phyloP scores from a whole-genome alignment of 2,329 filamentous ascomycete genomes.

The Claviceps citrina region DNA sequence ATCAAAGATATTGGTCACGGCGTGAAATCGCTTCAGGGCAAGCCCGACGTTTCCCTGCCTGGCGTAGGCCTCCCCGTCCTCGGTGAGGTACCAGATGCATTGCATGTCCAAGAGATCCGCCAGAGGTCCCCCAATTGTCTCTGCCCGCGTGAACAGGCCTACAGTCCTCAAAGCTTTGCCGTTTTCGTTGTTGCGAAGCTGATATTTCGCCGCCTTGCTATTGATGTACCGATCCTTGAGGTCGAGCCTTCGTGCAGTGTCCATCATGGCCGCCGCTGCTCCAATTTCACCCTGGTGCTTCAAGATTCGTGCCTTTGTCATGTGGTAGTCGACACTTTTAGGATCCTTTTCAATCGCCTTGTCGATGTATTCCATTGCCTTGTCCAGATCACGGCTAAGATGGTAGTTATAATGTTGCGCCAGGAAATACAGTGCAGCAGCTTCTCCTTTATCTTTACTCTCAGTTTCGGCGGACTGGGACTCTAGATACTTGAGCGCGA shows the following conservation, averaged over 20 bases:
- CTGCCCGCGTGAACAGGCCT: conserved; percentile 84
- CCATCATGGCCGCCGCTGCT: conserved; percentile 77
- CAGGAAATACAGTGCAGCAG: conserved; percentile 79
- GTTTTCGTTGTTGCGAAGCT: conserved; percentile 81
- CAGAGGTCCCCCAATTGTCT: conserved; percentile 73
- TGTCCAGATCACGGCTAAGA: conserved; percentile 66
- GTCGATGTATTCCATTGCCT: conserved; percentile 70
- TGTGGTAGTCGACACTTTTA: conserved; percentile 75
- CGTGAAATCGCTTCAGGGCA: conserved; percentile 81
- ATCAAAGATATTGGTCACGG: conserved; percentile 85
- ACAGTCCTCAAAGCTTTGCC: conserved; percentile 76
- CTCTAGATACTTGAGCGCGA: conserved; percentile 66
- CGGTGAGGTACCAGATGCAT: conserved; percentile 90
- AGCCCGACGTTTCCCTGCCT: conserved; percentile 70
- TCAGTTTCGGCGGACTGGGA: conserved; percentile 36
- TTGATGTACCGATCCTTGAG: conserved; percentile 94
- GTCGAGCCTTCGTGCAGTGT: conserved; percentile 70
- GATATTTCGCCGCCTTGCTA: conserved; percentile 94
- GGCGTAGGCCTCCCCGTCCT: conserved; percentile 81
- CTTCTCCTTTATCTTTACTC: conserved; percentile 45
- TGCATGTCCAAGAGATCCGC: conserved; percentile 96
- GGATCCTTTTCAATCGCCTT: conserved; percentile 67
- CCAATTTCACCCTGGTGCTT: conserved; percentile 73
- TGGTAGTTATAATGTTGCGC: conserved; percentile 95
- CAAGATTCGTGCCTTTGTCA: conserved; percentile 88